Base-by-base conservation (phyloP, 73 alveolate species). In the Paramecium biaurelia region DNA sequence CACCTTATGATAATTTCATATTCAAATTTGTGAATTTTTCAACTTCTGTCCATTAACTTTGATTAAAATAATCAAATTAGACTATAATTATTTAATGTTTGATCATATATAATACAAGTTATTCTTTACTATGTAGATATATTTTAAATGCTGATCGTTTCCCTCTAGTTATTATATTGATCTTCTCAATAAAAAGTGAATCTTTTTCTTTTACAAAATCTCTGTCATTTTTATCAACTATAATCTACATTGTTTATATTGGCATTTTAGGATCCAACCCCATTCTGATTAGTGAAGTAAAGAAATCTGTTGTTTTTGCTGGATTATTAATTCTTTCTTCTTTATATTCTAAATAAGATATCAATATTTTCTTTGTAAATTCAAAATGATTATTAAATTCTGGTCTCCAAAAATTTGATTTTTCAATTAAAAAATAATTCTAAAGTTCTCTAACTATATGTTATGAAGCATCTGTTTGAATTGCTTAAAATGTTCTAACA, bases 381-480 rank as follows among this genome's bases (percentile, higher is more conserved):
- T 79, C 45, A 18, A 23, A 20, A 11, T 15, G 32, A 38, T 79
- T 41, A 2, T 0, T 23, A 18, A 20, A 43, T 42, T 79, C 90
- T 79, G 72, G 72, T 79, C 90, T 79, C 90, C 90, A 79, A 45
- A 79, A 79, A 45, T 79, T 41, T 34, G 59, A 28, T 41, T 24
- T 23, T 79, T 79, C 90, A 10, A 20, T 63, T 79, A 79, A 24
- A 79, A 42, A 38, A 38, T 20, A 24, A 21, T 79, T 24, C 24
- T 45, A 3, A 21, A 79, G 45, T 43, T 79, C 70, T 23, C 20
- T 24, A 0, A 79, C 56, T 12, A 79, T 79, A 2, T 43, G 43
- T 20, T 41, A 23, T 9, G 90, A 79, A 5, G 72, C 74, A 79
- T 79, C 90, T 30, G 72, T 79, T 79, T 79, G 18, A 43, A 79